Base-by-base conservation (phyloP, 495 filamentous ascomycete species). In the Aspergillus nidulans region DNA sequence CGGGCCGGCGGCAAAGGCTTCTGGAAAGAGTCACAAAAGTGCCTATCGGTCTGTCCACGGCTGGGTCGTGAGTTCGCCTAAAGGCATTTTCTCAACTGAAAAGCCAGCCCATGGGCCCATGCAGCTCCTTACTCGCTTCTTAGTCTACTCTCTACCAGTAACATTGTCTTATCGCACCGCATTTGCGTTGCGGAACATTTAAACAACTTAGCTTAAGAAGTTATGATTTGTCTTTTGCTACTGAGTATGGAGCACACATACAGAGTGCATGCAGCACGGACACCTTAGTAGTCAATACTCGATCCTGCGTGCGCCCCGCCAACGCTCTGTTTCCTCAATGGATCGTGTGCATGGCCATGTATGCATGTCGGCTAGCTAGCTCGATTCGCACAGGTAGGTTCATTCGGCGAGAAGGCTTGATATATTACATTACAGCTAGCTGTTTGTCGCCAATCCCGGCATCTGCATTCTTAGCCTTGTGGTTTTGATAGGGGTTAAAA, bases 261-360 rank as follows among this genome's bases (percentile, higher is more conserved):
- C 8, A 6, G 10, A 6, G 10, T 34, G 30, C 10, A 13, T 13
- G 30, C 10, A 34, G 30, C 30, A 39, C 36, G 36, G 36, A 16
- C 36, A 39, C 36, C 9, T 18, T n/a, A 39, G 8, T 13, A 30
- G 24, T 46, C 36, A 39, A 18, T 13, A 30, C 44, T 46, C 44
- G 44, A 46, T 25, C 44, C 15, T 24, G 25, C 16, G 10, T 18
- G 23, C 15, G 24, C 43, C n/a, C 6, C n/a, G 13, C 34, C 36
- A n/a, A 36, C 46, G 46, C 46, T 30, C 47, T 1, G 18, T 56
- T 56, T 49, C 53, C 53, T 15, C 10, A 56, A 49, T 49, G 23
- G 53, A 49, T 45, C 53, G 28, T 28, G 45, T 56, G 53, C 53
- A 34, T 34, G 30, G 30, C 30, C 30, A 56, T 56, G 46, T 45